A percentile compares a stretch with the other conserved stretches of the same genome.
Conservation (phyloP, 2,329 filamentous ascomycete genomes). For the Pestalotiopsis sp. region DNA sequence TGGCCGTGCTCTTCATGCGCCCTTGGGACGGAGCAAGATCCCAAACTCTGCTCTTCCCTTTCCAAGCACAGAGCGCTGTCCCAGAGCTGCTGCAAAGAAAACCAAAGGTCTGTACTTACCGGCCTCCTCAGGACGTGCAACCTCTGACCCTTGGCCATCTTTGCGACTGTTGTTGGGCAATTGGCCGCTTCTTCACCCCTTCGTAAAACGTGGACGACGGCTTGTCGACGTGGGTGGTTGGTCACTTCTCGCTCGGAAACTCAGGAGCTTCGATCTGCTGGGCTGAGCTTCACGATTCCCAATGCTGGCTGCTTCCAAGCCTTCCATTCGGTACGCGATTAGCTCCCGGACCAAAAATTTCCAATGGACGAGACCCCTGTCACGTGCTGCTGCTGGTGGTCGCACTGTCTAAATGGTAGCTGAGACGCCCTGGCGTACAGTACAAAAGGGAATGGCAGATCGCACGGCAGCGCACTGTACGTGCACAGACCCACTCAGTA, state of each 20-base stretch:
- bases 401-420: neutral
- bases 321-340: neutral
- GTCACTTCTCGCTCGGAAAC: neutral
- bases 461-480: neutral
- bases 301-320: neutral
- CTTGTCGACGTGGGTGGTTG: neutral
- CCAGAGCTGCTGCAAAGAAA: slow-evolving; percentile 7
- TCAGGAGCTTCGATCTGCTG: neutral
- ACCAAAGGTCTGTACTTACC: slow-evolving; percentile 44
- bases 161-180: slow-evolving; percentile 4
- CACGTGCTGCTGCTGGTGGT: neutral
- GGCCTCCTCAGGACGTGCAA: slow-evolving; percentile 68
- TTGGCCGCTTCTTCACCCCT: neutral
- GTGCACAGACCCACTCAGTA: neutral
- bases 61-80: neutral
- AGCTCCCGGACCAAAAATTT: slow-evolving; percentile 10
- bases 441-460: no score
- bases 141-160: slow-evolving; percentile 48
- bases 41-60: no score
- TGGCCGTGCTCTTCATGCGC: no score
- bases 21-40: no score
- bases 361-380: slow-evolving; percentile 7
- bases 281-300: neutral
- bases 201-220: neutral
- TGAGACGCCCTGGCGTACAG: no score